Percentiles rank a stretch among this genome's conserved stretches.
Conservation (phyloP, 352 stramenopile species). For the Pythium biforme region DNA sequence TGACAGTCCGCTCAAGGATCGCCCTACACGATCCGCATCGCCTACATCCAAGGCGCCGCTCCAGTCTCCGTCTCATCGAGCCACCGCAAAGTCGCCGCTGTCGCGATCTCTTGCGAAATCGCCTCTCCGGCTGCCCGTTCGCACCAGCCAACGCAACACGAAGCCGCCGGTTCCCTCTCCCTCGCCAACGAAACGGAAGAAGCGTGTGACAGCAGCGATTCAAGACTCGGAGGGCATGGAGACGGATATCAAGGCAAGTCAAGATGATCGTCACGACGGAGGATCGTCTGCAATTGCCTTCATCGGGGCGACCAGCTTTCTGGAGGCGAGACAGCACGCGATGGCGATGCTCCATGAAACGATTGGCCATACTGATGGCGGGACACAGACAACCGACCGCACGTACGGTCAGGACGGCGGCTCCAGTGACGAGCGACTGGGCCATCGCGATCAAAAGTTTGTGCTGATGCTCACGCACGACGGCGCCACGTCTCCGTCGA, state of each 20-base stretch:
- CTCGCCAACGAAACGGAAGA: slow-evolving; percentile 18
- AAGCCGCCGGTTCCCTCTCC: background rate
- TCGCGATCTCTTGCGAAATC: slow-evolving; percentile 7
- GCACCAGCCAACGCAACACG: background rate
- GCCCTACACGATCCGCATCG: slow-evolving; percentile 10
- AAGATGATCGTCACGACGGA: no score
- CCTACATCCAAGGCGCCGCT: background rate
- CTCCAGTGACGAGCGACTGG: background rate
- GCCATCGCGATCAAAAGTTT: slow-evolving; percentile 1
- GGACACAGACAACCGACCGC: slow-evolving; percentile 21
- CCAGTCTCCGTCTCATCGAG: background rate
- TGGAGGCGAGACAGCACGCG: slow-evolving; percentile 36
- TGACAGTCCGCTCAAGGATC: slow-evolving; percentile 1
- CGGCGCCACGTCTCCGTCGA: background rate
- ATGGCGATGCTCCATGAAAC: slow-evolving; percentile 15
- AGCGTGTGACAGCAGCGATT: background rate
- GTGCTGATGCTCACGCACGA: slow-evolving; percentile 12
- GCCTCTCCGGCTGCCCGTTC: slow-evolving; percentile 14
- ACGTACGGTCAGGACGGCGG: slow-evolving; percentile 1
- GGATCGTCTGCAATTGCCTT: slow-evolving; percentile 26
- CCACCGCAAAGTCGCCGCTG: background rate
- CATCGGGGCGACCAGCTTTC: slow-evolving; percentile 41
- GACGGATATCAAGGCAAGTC: background rate
- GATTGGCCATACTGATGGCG: slow-evolving; percentile 1
- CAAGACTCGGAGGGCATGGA: background rate